Conservation (phyloP, 768 basidiomycete species). For the Tulasnella sp. region DNA sequence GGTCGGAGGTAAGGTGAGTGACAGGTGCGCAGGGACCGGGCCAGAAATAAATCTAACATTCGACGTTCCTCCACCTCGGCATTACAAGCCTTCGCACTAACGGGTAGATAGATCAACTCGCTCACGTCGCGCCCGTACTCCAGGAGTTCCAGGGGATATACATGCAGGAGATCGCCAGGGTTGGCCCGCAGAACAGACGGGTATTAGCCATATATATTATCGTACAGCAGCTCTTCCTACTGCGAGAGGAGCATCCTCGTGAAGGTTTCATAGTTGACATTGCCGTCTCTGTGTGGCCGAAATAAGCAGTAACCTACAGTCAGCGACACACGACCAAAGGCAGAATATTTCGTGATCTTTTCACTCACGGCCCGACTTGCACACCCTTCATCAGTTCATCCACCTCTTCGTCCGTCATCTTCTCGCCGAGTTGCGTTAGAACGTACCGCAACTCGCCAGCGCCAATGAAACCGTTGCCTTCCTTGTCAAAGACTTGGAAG, state of each 20-base stretch:
- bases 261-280: conserved; percentile 95
- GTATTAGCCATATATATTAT: not conserved
- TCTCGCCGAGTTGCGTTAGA: conserved; percentile 93
- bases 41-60: too few relatives aligned
- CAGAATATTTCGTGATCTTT: not conserved
- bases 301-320: not conserved
- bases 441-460: conserved; percentile 89
- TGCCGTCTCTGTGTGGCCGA: conserved; percentile 60
- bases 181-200: not conserved
- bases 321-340: not conserved
- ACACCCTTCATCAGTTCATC: conserved; percentile 96
- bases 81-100: not conserved
- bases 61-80: too few relatives aligned
- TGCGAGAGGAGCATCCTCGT: conserved; percentile 89
- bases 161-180: not conserved
- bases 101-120: not conserved
- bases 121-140: not conserved
- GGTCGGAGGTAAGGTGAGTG: not conserved
- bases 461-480: conserved; percentile 79
- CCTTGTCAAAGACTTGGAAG: conserved; percentile 98
- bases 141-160: not conserved
- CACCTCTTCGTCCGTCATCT: conserved; percentile 96
- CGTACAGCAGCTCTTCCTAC: conserved; percentile 27
- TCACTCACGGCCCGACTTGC: conserved; percentile 71
- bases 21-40: not conserved